Evolutionary conservation across 345 rosid genomes (phyloP), one percentile per base, ranked within the genome.

Genomic region (Brassica rapa): DNA sequence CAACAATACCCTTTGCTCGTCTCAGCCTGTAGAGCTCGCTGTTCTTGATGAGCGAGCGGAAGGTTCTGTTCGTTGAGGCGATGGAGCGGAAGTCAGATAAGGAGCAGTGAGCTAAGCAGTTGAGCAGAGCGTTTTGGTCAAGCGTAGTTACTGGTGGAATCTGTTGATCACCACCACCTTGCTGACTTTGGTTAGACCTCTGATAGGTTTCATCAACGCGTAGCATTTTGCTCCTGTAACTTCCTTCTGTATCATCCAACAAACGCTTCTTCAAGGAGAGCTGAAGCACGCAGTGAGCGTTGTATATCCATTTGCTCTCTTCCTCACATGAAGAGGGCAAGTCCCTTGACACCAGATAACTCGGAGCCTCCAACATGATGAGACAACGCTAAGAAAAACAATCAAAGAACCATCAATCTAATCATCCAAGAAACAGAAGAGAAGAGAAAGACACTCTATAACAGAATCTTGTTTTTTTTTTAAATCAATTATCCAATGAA

Each of bases 21-120:
- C 91, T 82, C 71, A 85, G 78, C 82, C 81, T 77, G 62, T 87
- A 88, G 41, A 88, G 37, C 81, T 88, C 87, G 4, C 89, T 87
- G n/a, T 83, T 70, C 67, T 66, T 73, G 29, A 86, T 35, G 12
- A 90, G 66, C 39, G 85, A 78, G 11, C 75, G 82, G 75, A 90
- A 87, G 32, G 79, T 72, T 59, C 5, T 66, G 61, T 87, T 88
- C 39, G 89, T 60, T 0, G 78, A 64, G 3, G 88, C 85, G 2
- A 88, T 76, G 3, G 77, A 33, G 0, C 81, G 87, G 62, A 86
- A 88, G 69, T 90, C 86, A 15, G 88, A 88, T 77, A 94, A 84
- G 0, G 91, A 86, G 72, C 91, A 89, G 69, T 41, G 83, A 35
- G 86, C 80, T 23, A 89, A 87, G 74, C 96, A 90, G 68, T 82